phyloP scores from a whole-genome alignment of 441 rosid genomes.

The Pelargonium cotyledonis region DNA sequence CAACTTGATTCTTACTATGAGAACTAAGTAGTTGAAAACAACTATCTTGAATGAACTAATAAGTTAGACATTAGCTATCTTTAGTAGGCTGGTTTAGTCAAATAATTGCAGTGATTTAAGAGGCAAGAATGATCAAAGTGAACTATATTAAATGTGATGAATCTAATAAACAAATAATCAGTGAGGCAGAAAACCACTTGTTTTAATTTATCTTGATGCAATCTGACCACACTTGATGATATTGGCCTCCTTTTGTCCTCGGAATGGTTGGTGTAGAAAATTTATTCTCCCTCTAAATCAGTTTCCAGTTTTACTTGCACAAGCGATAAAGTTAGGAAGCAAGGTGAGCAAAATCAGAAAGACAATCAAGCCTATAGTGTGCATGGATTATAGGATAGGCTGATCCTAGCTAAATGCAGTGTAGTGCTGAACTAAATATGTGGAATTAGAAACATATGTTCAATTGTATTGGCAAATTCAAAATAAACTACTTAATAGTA shows the following conservation, averaged over 20 bases:
- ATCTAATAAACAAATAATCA: too few species aligned
- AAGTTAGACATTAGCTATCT: not conserved
- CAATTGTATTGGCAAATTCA: not conserved
- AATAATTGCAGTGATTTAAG: not conserved
- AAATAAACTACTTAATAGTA: not conserved
- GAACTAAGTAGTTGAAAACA: not conserved
- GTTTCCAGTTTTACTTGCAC: not conserved
- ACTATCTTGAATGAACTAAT: not conserved
- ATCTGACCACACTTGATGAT: too few species aligned
- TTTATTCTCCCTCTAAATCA: too few species aligned
- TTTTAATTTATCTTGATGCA: too few species aligned
- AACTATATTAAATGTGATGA: not conserved
- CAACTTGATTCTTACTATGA: not conserved
- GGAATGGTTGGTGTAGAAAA: too few species aligned
- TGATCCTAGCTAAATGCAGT: not conserved
- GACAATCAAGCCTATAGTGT: not conserved
- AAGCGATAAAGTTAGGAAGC: not conserved
- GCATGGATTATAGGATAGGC: not conserved
- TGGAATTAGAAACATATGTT: not conserved
- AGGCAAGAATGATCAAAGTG: not conserved
- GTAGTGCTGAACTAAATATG: not conserved
- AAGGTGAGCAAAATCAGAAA: not conserved
- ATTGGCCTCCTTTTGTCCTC: not conserved
- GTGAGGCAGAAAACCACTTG: too few species aligned
- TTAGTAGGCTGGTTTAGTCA: not conserved